Percentiles rank a stretch among this genome's conserved stretches.
Evolutionary conservation across 2,329 filamentous ascomycete genomes (phyloP).

Genomic region (Trichoderma sp.): DNA sequence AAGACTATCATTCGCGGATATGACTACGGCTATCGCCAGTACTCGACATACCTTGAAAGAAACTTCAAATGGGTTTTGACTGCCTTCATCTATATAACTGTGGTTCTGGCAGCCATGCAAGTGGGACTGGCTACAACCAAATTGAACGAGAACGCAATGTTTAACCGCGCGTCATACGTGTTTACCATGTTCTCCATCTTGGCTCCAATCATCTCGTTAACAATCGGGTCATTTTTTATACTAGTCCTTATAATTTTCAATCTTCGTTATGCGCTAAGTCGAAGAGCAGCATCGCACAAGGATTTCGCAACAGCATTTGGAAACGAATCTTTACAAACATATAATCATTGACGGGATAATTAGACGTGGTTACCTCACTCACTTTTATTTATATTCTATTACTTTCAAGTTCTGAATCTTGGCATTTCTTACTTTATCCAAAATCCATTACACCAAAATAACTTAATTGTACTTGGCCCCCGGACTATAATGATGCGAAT

Average conservation of each 20-base stretch:
- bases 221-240: background rate
- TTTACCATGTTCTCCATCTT: slow-evolving; percentile 49
- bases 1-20: background rate
- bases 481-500: background rate
- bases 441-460: background rate
- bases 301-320: background rate
- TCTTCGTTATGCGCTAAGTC: background rate
- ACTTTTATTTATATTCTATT: background rate
- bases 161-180: slow-evolving; percentile 45
- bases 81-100: slow-evolving; percentile 42
- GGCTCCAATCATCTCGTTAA: background rate
- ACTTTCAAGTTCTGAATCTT: background rate
- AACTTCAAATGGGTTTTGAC: slow-evolving; percentile 44
- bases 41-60: slow-evolving; percentile 25
- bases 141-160: slow-evolving; percentile 35
- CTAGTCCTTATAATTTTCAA: background rate
- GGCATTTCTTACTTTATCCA: background rate
- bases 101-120: slow-evolving; percentile 52
- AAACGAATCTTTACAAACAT: background rate
- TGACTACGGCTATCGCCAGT: slow-evolving; percentile 5
- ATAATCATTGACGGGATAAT: background rate
- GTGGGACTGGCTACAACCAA: slow-evolving; percentile 42
- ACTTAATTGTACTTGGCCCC: background rate
- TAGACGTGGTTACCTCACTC: accelerated
- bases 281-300: background rate